Evolutionary conservation across 2,329 filamentous ascomycete species (phyloP).

Genomic region (Xylaria polymorpha): DNA sequence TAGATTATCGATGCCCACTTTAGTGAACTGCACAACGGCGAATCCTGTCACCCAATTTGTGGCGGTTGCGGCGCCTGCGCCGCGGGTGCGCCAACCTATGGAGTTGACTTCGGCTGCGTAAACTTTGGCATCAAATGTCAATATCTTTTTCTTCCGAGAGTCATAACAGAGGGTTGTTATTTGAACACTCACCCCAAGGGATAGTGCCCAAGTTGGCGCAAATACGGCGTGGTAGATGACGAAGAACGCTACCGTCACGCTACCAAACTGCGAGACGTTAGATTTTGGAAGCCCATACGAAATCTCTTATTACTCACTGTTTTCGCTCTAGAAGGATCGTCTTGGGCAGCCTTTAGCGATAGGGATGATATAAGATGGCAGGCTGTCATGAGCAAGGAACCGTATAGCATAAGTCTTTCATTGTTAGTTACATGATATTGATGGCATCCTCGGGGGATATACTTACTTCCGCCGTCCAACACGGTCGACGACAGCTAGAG

Average conservation of each 20-base stretch:
- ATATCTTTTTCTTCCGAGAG: neutral
- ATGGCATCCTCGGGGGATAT: neutral
- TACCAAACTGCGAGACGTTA: slow-evolving; percentile 50
- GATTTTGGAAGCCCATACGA: neutral
- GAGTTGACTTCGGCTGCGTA: slow-evolving; percentile 58
- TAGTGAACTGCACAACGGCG: slow-evolving; percentile 59
- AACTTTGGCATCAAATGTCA: slow-evolving; percentile 41
- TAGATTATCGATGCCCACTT: slow-evolving; percentile 55
- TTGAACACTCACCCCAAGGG: slow-evolving; percentile 48
- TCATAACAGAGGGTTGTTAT: neutral
- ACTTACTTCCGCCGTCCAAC: slow-evolving; percentile 54
- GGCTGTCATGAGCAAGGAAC: slow-evolving; percentile 50
- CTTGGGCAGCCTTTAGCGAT: slow-evolving; percentile 49
- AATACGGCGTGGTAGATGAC: slow-evolving; percentile 58
- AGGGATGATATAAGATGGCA: slow-evolving; percentile 55
- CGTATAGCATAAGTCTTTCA: slow-evolving; percentile 53
- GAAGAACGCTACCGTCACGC: slow-evolving; percentile 57
- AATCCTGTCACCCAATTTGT: slow-evolving; percentile 60
- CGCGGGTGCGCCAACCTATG: slow-evolving; percentile 55
- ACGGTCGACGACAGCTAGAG: slow-evolving; percentile 55
- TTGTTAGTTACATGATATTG: neutral
- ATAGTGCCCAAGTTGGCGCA: slow-evolving; percentile 54
- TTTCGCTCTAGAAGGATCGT: slow-evolving; percentile 47
- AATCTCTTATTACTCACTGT: slow-evolving; percentile 38
- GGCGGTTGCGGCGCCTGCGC: slow-evolving; percentile 58